Conservation (phyloP, 176 grass and related monocot species). For the Carex scoparia region DNA sequence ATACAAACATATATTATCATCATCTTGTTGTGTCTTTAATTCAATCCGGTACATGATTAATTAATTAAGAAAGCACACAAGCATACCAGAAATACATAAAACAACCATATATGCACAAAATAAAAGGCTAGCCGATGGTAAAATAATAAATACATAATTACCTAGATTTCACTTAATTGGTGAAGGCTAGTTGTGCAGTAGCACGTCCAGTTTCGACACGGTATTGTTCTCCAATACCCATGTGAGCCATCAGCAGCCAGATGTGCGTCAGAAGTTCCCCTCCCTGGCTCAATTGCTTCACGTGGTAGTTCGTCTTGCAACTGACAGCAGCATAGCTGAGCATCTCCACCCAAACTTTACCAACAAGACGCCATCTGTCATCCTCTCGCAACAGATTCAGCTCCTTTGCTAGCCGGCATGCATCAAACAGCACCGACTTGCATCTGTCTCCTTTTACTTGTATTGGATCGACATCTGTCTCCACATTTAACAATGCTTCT, state of each 20-base stretch:
- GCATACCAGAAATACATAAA: too few species aligned
- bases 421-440: conserved; percentile 41
- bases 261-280: conserved; percentile 55
- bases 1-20: too few species aligned
- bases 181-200: too few species aligned
- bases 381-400: background rate
- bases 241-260: conserved; percentile 42
- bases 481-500: background rate
- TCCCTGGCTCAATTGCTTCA: conserved; percentile 54
- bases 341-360: conserved; percentile 63
- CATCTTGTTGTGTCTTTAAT: too few species aligned
- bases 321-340: conserved; percentile 48
- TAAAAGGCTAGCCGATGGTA: too few species aligned
- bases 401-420: conserved; percentile 24
- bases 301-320: conserved; percentile 56
- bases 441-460: conserved; percentile 40
- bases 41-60: too few species aligned
- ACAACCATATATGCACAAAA: too few species aligned
- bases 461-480: background rate
- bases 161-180: too few species aligned
- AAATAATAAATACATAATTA: too few species aligned
- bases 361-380: conserved; percentile 43
- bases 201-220: conserved; percentile 22
- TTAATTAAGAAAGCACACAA: too few species aligned
- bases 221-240: conserved; percentile 42